phyloP scores from a whole-genome alignment of 208 protist species.

The Novymonas esmeraldas region DNA sequence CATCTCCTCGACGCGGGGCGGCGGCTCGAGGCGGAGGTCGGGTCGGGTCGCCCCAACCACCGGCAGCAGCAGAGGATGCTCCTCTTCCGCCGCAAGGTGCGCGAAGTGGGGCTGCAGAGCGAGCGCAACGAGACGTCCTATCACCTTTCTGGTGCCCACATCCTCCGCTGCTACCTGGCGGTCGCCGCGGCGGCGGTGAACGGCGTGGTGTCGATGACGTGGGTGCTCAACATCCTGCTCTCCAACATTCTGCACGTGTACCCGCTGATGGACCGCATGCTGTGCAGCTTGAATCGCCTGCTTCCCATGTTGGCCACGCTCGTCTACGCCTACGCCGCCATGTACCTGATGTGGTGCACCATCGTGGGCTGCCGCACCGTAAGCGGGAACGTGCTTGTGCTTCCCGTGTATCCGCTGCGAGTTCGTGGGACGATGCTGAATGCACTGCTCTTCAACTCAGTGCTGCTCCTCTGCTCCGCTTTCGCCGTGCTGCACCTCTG shows the following conservation, averaged over 20 bases:
- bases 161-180: conserved; percentile 48
- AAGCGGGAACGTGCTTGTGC: conserved; percentile 62
- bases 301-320: conserved; percentile 87
- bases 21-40: conserved; percentile 53
- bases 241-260: conserved; percentile 67
- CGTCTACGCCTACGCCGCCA: conserved; percentile 82
- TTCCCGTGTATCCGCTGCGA: conserved; percentile 77
- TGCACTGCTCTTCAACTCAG: conserved; percentile 94
- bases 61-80: conserved; percentile 65
- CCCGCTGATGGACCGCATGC: conserved; percentile 77
- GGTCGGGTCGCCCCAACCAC: conserved; percentile 17
- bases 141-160: conserved; percentile 58
- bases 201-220: conserved; percentile 64
- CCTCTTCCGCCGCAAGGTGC: conserved; percentile 71
- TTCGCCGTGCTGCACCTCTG: conserved; percentile 92
- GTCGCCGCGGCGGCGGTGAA: conserved; percentile 49
- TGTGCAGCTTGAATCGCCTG: conserved; percentile 69
- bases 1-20: conserved; percentile 67
- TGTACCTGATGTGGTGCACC: conserved; percentile 91
- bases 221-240: conserved; percentile 89
- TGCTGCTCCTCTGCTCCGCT: conserved; percentile 87
- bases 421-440: conserved; percentile 92
- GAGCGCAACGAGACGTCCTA: conserved; percentile 77
- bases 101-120: conserved; percentile 74
- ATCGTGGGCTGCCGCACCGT: conserved; percentile 90